A percentile compares a stretch with the other conserved stretches of the same genome.
phyloP scores from a whole-genome alignment of 306 rosid genomes.

The Quercus engelmannii region DNA sequence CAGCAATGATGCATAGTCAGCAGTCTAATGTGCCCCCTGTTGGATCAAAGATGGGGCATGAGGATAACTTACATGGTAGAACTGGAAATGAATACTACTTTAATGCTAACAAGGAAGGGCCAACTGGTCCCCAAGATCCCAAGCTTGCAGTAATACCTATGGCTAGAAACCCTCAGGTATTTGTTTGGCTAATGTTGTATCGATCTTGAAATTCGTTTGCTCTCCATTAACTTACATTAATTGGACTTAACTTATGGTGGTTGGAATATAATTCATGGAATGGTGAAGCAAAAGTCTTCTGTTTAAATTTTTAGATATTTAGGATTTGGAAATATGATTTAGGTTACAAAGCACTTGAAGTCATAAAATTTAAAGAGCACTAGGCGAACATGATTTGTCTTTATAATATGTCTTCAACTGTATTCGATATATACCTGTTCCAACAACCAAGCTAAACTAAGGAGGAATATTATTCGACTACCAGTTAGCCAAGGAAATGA shows the following conservation, averaged over 20 bases:
- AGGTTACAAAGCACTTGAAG: background rate
- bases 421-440: background rate
- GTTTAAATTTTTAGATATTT: background rate
- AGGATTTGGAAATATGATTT: background rate
- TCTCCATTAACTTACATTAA: slow-evolving; percentile 2
- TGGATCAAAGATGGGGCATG: slow-evolving; percentile 55
- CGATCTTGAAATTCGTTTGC: background rate
- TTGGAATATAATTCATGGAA: background rate
- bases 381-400: background rate
- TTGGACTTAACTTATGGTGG: background rate
- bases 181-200: background rate
- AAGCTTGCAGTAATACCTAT: slow-evolving; percentile 66
- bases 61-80: slow-evolving; percentile 52
- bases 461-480: too few relatives aligned
- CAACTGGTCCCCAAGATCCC: slow-evolving; percentile 62
- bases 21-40: slow-evolving; percentile 57
- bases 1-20: slow-evolving; percentile 57
- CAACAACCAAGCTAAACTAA: background rate
- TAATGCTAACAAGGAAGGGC: slow-evolving; percentile 59
- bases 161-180: slow-evolving; percentile 75
- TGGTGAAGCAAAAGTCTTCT: background rate
- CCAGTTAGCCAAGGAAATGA: too few relatives aligned
- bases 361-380: background rate
- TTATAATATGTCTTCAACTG: background rate
- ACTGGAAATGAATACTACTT: slow-evolving; percentile 64